Conservation (phyloP, 345 rosid genomes). For the Hypericum perforatum region DNA sequence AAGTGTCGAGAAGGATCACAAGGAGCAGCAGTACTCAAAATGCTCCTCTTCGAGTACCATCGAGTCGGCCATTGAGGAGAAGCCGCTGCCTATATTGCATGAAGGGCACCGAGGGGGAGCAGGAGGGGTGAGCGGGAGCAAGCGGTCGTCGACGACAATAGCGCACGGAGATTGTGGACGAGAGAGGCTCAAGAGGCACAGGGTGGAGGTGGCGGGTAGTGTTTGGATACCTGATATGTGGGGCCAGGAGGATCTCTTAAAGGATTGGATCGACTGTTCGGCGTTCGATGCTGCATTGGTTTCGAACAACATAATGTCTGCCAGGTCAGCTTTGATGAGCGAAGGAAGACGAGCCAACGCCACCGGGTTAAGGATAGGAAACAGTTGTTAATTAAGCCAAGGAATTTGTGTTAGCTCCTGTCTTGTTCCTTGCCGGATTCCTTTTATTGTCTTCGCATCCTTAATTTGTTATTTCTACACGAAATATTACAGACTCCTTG, state of each 20-base stretch:
- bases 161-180: conserved; percentile 9
- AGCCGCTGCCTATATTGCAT: background rate
- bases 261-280: conserved; percentile 74
- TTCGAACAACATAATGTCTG: conserved; percentile 44
- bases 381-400: conserved; percentile 37
- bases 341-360: conserved; percentile 51
- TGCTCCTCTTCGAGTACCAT: no score
- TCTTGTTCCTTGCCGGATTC: no score
- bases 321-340: conserved; percentile 55
- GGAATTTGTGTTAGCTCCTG: no score
- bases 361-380: conserved; percentile 35
- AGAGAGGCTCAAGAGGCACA: conserved; percentile 29
- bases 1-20: no score
- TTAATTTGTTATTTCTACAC: no score
- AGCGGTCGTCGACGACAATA: no score
- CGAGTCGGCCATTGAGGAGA: background rate
- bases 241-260: conserved; percentile 77
- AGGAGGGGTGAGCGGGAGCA: background rate
- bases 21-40: no score
- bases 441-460: no score
- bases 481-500: no score
- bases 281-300: conserved; percentile 49
- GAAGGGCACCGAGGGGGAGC: background rate
- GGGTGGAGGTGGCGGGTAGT: conserved; percentile 42
- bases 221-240: conserved; percentile 89